Evolutionary conservation across 352 stramenopile genomes (phyloP).

Genomic region (Phytopythium ostracodes): DNA sequence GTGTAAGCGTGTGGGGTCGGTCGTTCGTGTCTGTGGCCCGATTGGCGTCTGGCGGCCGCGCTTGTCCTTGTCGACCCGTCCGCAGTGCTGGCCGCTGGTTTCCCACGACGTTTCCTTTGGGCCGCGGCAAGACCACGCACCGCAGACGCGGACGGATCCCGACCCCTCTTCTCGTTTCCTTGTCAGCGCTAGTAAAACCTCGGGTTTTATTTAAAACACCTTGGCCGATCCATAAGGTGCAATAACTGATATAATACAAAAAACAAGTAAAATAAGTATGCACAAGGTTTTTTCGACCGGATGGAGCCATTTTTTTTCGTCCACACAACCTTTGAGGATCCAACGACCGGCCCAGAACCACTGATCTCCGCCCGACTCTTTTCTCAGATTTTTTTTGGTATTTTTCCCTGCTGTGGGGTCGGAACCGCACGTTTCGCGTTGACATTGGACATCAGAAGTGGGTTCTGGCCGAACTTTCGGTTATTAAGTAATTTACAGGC

Average conservation of each 20-base stretch:
- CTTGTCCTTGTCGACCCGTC: constrained; percentile 3
- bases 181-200: not conserved
- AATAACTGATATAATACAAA: not conserved
- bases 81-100: not conserved
- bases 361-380: constrained; percentile 4
- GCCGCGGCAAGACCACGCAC: not conserved
- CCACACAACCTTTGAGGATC: constrained; percentile 7
- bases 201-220: not conserved
- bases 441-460: not conserved
- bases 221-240: not conserved
- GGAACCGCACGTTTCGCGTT: not conserved
- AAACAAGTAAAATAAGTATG: not conserved
- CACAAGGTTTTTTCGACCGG: not conserved
- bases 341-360: constrained; percentile 2
- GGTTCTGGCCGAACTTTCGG: not conserved
- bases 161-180: not conserved
- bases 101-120: constrained; percentile 1
- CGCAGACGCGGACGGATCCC: not conserved
- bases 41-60: not conserved
- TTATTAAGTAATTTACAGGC: not conserved
- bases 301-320: constrained; percentile 5
- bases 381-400: constrained; percentile 1
- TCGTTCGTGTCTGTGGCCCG: not conserved
- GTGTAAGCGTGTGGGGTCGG: not conserved
- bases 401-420: no score